Conservation (phyloP, 164 flowering plant species). For the Liriodendron chinense region DNA sequence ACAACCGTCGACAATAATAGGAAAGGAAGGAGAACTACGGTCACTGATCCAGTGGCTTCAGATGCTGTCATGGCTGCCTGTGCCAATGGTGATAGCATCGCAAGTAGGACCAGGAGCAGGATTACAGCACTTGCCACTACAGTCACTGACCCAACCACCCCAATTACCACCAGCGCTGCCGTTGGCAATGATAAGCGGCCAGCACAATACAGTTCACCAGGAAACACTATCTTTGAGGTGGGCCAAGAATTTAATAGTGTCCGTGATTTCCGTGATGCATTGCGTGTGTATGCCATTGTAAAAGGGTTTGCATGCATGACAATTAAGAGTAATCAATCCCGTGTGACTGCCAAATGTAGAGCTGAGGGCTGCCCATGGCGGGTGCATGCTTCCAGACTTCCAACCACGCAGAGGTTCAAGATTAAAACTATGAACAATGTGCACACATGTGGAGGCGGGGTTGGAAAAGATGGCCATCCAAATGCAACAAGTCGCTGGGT, state of each 20-base stretch:
- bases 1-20: neutral
- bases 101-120: neutral
- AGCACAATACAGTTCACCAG: conserved; percentile 46
- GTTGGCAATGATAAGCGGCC: conserved; percentile 13
- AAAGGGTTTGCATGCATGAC: conserved; percentile 53
- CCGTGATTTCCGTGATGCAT: conserved; percentile 63
- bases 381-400: conserved; percentile 72
- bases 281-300: conserved; percentile 79
- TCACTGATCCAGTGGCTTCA: neutral
- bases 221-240: conserved; percentile 55
- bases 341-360: conserved; percentile 65
- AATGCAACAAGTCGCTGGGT: conserved; percentile 53
- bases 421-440: conserved; percentile 48
- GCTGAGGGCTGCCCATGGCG: conserved; percentile 73
- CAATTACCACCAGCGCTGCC: conserved; percentile 21
- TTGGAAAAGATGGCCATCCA: conserved; percentile 45
- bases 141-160: conserved; percentile 26
- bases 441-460: conserved; percentile 75
- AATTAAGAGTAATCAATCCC: conserved; percentile 59
- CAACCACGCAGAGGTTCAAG: conserved; percentile 43
- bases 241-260: conserved; percentile 71
- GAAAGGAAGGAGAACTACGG: neutral
- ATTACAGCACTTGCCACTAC: conserved; percentile 4
- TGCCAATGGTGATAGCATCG: neutral
- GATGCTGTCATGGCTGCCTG: neutral